Evolutionary conservation across 2,329 filamentous ascomycete species (phyloP), one percentile per base, ranked within the genome.

Genomic region (Alternaria panax): DNA sequence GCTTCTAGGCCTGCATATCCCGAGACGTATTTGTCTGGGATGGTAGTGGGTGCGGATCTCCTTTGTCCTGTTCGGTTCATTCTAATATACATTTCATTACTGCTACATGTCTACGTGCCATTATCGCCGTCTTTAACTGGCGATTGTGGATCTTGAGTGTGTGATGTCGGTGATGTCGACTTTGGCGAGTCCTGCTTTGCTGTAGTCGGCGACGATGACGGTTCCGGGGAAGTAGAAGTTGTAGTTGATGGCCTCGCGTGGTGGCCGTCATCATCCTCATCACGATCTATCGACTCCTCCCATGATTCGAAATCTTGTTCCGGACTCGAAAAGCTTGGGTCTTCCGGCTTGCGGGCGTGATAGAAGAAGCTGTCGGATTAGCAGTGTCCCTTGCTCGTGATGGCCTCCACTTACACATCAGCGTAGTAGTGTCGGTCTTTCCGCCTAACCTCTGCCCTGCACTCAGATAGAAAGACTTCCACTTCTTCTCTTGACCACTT

Each of bases 401-500:
- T 11, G 14, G 41, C 4, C 34, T 24, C 0, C 0, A 66, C 72
- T 61, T 63, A 74, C 70, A 64, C 62, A 28, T 74, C 66, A 28
- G 55, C 68, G 34, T 73, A 74, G 36, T 68, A 75, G 51, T 75
- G 67, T 3, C 68, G 60, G 42, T 68, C 65, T 22, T 68, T 73
- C 20, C 71, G 50, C 42, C 65, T 73, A 3, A 67, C 48, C 28
- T 76, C 72, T 6, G 60, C 65, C 50, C 73, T 65, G 16, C 70
- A 71, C n/a, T 67, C 64, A 0, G 69, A 57, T 11, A 75, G 43
- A 28, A 76, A 72, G 0, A 76, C 52, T 38, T 76, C 71, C 0
- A 76, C 67, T 36, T 72, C 68, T 5, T 73, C 69, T 25, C 67
- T 57, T 7, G 62, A 68, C 71, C 71, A 75, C 20, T 66, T 63